Conservation (phyloP, 1,284 basidiomycete genomes). For the Schizophyllum amplum region DNA sequence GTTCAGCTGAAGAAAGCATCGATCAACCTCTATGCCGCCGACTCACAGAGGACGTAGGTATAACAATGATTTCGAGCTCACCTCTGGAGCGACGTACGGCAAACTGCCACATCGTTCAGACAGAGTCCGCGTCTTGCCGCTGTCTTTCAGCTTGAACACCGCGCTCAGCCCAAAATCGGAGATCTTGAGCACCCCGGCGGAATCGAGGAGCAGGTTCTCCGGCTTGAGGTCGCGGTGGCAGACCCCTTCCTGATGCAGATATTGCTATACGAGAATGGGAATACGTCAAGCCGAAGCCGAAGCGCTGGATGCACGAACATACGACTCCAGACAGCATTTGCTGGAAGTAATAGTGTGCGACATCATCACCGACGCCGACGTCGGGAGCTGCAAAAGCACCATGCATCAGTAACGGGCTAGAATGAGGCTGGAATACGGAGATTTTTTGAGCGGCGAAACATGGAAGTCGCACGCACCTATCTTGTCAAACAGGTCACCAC, state of each 20-base stretch:
- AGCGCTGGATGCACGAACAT: conserved; percentile 14
- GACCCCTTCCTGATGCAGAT: conserved; percentile 86
- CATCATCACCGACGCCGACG: conserved; percentile 79
- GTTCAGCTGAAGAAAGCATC: conserved; percentile 32
- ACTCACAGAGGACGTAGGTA: no score
- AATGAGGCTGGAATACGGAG: background rate
- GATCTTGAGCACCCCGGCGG: conserved; percentile 78
- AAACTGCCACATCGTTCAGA: conserved; percentile 87
- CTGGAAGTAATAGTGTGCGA: conserved; percentile 88
- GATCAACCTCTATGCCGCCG: no score
- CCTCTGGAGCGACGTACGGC: conserved; percentile 94
- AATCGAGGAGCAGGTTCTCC: conserved; percentile 85
- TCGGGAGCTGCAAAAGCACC: conserved; percentile 59
- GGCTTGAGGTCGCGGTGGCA: conserved; percentile 97
- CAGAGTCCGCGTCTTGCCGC: conserved; percentile 61
- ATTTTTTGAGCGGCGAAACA: background rate
- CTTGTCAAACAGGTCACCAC: conserved; percentile 97
- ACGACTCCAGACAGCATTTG: conserved; percentile 82
- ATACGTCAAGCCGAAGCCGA: conserved; percentile 1
- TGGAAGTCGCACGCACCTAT: conserved; percentile 55
- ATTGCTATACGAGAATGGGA: conserved; percentile 40
- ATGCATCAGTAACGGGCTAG: conserved; percentile 14
- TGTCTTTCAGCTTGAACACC: conserved; percentile 86
- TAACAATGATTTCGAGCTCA: conserved; percentile 22
- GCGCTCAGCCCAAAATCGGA: conserved; percentile 94